Evolutionary conservation across 192 early-diverging fungal genomes (phyloP).

Genomic region (Coemansia sp.): DNA sequence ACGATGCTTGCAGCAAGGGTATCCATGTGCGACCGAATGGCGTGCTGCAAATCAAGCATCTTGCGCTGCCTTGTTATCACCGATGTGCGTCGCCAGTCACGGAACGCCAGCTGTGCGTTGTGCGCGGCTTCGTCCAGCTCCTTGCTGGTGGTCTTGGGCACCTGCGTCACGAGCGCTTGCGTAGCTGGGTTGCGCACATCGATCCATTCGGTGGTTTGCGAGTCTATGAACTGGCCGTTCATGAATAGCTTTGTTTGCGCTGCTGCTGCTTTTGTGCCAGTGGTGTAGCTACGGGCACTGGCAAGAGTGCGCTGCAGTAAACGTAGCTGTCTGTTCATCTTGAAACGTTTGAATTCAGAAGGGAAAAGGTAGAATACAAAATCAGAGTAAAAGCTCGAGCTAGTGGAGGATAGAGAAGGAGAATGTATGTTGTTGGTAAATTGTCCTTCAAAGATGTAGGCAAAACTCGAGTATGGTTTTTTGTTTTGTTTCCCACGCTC

Average conservation of each 20-base stretch:
- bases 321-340: conserved; percentile 1
- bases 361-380: background rate
- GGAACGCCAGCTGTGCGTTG: conserved; percentile 75
- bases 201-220: conserved; percentile 82
- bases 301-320: background rate
- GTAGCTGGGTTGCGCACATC: conserved; percentile 92
- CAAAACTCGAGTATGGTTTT: no score
- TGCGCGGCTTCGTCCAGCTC: conserved; percentile 80
- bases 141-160: conserved; percentile 83
- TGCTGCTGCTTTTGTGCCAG: background rate
- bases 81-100: conserved; percentile 80
- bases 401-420: background rate
- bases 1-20: conserved; percentile 79
- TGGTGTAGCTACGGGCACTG: background rate
- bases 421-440: background rate
- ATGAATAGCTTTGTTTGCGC: conserved; percentile 71
- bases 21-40: conserved; percentile 81
- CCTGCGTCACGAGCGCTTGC: conserved; percentile 80
- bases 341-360: background rate
- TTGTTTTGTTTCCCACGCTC: background rate
- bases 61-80: conserved; percentile 82
- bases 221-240: conserved; percentile 91
- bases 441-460: background rate
- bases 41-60: conserved; percentile 87
- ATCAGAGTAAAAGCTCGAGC: background rate